Base-by-base conservation (phyloP, 1,139 yeast genomes). In the Arxiozyma bovina region DNA sequence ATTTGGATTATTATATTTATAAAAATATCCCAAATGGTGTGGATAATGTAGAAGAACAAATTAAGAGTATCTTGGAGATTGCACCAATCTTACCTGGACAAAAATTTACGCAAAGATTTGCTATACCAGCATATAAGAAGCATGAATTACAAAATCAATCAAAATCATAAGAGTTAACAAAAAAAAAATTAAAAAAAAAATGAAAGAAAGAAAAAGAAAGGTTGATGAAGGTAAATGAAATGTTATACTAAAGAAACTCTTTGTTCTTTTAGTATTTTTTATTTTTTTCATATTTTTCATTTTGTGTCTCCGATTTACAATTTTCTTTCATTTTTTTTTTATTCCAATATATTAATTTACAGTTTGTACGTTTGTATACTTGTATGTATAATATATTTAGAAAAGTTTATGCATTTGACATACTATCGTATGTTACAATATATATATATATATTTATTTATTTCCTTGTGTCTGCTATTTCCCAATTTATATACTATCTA, bases 1-100 rank as follows among this genome's bases (percentile, higher is more conserved):
- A 75, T 55, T 72, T 89, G 54, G 91, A 87, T 66, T 87, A 74
- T 64, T 70, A 79, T 45, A 74, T 88, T 47, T 85, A 85, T 69
- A 84, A 84, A 68, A 77, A 80, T 53, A 78, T 82, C 55, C 74
- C 76, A 22, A 71, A 70, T 20, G 73, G 73, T 27, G 23, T 8
- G 6, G 67, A 68, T 9, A 72, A 74, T 49, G 74, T 85, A 9
- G 79, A 81, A 53, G 71, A 71, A 20, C 79, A 85, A 66, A 77
- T 75, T 45, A 74, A 77, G 57, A 77, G 79, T 52, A 74, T 88
- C 22, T 73, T 83, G 53, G 82, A 81, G 53, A 72, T 84, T 50
- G 87, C 83, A 38, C 96, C 91, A 3, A 78, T 88, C 51, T 69
- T 87, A 48, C 95, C 96, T 0, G 95, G 95, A 25, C 94, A 87